Evolutionary conservation across 1,139 yeast genomes (phyloP), one percentile per base, ranked within the genome.

Genomic region (Suhomyces anneliseae): DNA sequence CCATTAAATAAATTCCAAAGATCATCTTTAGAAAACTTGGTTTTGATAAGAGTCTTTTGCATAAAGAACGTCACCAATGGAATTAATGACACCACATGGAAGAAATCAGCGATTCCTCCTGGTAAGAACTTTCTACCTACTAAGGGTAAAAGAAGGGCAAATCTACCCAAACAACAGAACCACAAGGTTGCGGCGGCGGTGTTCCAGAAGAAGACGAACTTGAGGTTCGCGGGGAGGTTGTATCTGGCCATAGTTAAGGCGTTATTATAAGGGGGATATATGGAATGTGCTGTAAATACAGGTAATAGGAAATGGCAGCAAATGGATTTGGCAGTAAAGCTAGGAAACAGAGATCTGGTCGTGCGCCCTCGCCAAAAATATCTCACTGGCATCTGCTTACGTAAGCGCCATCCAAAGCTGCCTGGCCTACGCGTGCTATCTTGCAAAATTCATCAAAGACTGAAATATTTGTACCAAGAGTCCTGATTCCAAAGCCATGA

Each of bases 61-160:
- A 68, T 44, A 19, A 66, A 45, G 40, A 66, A 56, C 6, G 65
- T 68, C 1, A 65, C 43, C 19, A 71, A 53, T 6, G 79, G 78
- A 7, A 66, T 50, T 34, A 69, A 50, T 2, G 79, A 57, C 24
- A 74, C 74, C n/a, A 69, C 66, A 46, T 78, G 79, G 54, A 82
- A 79, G 65, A 81, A 82, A 54, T 80, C 85, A 42, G 87, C 87
- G 11, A 85, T 81, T 1, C 90, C 90, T 8, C 85, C 88, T 1
- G 89, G 85, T 29, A 85, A 63, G 55, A 82, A 85, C 53, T 70
- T 72, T 38, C 80, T 64, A 1, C 89, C 87, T 8, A 83, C 88
- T 27, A 85, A 63, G 2, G 87, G 88, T 40, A 81, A 67, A 32
- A 85, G 65, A 3, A 83, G 64, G 11, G 74, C 47, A 53, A 83